A percentile compares a stretch with the other conserved stretches of the same genome.
phyloP scores from a whole-genome alignment of 768 basidiomycete genomes.

The Hemileccinum impolitum region DNA sequence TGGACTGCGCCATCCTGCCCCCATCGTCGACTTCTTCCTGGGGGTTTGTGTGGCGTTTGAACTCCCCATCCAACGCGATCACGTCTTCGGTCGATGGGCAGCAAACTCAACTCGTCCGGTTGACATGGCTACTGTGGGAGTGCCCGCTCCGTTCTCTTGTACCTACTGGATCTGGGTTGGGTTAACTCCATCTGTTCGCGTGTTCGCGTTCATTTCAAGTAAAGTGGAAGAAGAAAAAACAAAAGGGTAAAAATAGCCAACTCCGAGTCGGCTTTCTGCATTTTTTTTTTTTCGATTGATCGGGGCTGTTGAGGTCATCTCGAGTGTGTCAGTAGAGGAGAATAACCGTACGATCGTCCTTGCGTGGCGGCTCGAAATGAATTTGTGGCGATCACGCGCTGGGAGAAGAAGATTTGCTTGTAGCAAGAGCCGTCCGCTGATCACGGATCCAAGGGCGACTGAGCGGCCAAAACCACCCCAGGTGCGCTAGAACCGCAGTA shows the following conservation, averaged over 20 bases:
- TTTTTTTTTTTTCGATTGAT: background rate
- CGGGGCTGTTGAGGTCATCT: background rate
- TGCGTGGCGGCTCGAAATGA: conserved; percentile 10
- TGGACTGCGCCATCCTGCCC: no score
- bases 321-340: background rate
- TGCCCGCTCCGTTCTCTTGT: background rate
- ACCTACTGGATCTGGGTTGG: background rate
- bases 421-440: background rate
- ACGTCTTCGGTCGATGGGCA: conserved; percentile 1
- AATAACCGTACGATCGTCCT: conserved; percentile 3
- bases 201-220: background rate
- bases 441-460: conserved; percentile 2
- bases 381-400: conserved; percentile 8
- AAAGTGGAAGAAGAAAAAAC: background rate
- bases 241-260: background rate
- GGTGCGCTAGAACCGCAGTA: conserved; percentile 6
- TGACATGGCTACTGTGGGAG: conserved; percentile 19
- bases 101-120: conserved; percentile 3
- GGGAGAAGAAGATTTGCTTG: background rate
- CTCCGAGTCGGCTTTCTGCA: background rate
- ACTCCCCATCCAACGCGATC: background rate
- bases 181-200: background rate
- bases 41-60: conserved; percentile 10
- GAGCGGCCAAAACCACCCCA: conserved; percentile 3
- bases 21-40: background rate